These are phyloP conservation scores for Hypoxylon sp. DNA, from an alignment of 2,329 filamentous ascomycete species.

Conservation along the genomic window DNA sequence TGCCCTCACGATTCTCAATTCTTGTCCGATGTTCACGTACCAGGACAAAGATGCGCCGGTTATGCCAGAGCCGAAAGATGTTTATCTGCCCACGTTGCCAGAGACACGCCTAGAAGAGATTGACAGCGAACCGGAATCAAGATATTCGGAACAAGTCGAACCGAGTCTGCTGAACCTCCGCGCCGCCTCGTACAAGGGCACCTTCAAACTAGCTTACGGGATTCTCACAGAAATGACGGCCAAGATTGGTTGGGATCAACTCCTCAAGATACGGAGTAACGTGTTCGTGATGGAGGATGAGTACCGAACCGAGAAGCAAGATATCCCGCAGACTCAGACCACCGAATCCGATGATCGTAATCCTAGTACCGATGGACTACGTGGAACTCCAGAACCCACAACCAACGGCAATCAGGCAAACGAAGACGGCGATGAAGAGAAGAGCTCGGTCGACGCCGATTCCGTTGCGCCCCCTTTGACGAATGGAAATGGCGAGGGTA, in stretches of 20 bases:
- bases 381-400: slow-evolving; percentile 73
- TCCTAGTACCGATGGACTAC: slow-evolving; percentile 82
- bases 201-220: slow-evolving; percentile 93
- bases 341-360: slow-evolving; percentile 72
- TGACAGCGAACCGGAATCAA: slow-evolving; percentile 86
- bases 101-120: slow-evolving; percentile 96
- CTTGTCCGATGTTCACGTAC: slow-evolving; percentile 99
- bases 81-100: slow-evolving; percentile 85
- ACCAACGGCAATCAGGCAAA: slow-evolving; percentile 59
- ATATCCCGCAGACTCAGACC: slow-evolving; percentile 59
- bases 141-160: slow-evolving; percentile 87
- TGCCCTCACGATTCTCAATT: slow-evolving; percentile 93
- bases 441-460: slow-evolving; percentile 48
- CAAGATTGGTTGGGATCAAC: slow-evolving; percentile 97
- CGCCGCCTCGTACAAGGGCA: slow-evolving; percentile 91
- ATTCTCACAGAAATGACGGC: slow-evolving; percentile 95
- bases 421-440: slow-evolving; percentile 52
- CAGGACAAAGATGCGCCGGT: slow-evolving; percentile 96
- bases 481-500: slow-evolving; percentile 56
- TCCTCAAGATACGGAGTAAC: slow-evolving; percentile 92
- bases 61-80: slow-evolving; percentile 91
- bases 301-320: slow-evolving; percentile 88
- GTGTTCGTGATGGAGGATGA: slow-evolving; percentile 99
- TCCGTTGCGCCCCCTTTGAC: slow-evolving; percentile 51
- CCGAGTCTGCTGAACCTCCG: slow-evolving; percentile 86